phyloP scores from a whole-genome alignment of 2,329 filamentous ascomycete genomes.

The Aspergillus bombycis region DNA sequence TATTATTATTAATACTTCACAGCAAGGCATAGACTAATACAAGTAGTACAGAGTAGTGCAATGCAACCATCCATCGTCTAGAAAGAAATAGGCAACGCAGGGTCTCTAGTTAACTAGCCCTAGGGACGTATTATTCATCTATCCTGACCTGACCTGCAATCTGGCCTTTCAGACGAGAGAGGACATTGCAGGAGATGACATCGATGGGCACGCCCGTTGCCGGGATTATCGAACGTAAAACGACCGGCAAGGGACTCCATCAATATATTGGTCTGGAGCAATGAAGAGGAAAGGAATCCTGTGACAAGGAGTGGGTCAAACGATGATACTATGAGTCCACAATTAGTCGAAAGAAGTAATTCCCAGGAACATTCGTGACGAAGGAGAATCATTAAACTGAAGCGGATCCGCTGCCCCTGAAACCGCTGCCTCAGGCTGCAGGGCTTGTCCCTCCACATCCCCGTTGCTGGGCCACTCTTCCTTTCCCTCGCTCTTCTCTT shows the following conservation, averaged over 20 bases:
- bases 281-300: neutral
- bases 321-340: slow-evolving; percentile 7
- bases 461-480: slow-evolving; percentile 9
- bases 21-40: neutral
- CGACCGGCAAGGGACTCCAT: slow-evolving; percentile 1
- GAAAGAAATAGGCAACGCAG: neutral
- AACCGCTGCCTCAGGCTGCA: slow-evolving; percentile 14
- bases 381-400: slow-evolving; percentile 4
- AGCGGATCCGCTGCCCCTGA: slow-evolving; percentile 6
- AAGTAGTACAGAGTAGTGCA: neutral
- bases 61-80: neutral
- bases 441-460: neutral
- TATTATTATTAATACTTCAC: neutral
- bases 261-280: slow-evolving; percentile 3
- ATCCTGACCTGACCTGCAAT: neutral
- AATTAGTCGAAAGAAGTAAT: neutral
- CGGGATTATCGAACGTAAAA: slow-evolving; percentile 1
- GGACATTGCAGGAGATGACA: slow-evolving; percentile 4
- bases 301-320: slow-evolving; percentile 2
- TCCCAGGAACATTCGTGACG: slow-evolving; percentile 2
- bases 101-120: no score
- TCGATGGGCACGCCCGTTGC: slow-evolving; percentile 2
- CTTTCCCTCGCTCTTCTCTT: slow-evolving; percentile 8
- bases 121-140: neutral
- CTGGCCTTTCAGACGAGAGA: neutral